Evolutionary conservation across 228 moss, liverwort and hornwort species (phyloP), one percentile per base, ranked within the genome.

Genomic region (Sphagnum magellanicum): DNA sequence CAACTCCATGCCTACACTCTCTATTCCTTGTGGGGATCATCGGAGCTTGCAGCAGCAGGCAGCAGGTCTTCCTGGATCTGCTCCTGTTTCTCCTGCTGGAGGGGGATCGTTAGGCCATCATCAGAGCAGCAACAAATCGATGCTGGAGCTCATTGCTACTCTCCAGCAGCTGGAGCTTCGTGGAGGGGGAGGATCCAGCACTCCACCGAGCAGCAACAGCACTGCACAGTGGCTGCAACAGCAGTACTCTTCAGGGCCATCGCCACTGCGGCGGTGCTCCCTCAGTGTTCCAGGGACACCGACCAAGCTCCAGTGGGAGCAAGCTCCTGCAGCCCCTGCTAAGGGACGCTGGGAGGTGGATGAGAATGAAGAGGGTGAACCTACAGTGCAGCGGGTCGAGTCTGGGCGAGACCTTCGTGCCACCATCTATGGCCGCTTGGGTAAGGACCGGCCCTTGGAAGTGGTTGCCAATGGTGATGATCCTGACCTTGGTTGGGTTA

Each of bases 401-500:
- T 93, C 91, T 0, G 91, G 97, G 6, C 85, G 93, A 10, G 90
- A 93, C 14, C 74, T 98, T 69, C 88, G 92, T 59, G 90, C 93
- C 3, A 98, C 93, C 68, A 93, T 98, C 15, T 98, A 93, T 15
- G 91, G 98, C 1, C 85, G 84, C 15, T 73, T 93, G 55, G 87
- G 88, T 8, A 87, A 91, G 70, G 91, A 89, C 50, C 81, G 83
- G 6, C 73, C 84, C n/a, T 73, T 85, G 51, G 90, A 98, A 0
- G 74, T 76, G 0, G 32, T 32, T 32, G 81, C 74, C 4, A 52
- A 72, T 0, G 82, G 68, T 0, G 91, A 92, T 17, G 71, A 83
- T 2, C 98, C 98, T 0, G 98, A 98, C 57, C 74, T 98, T 5
- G 93, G 86, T 8, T 98, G 98, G 98, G 93, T 98, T 58, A 93